Evolutionary conservation across 2,329 filamentous ascomycete genomes (phyloP), one percentile per base, ranked within the genome.

Genomic region (Sphaerulina vaccinii): DNA sequence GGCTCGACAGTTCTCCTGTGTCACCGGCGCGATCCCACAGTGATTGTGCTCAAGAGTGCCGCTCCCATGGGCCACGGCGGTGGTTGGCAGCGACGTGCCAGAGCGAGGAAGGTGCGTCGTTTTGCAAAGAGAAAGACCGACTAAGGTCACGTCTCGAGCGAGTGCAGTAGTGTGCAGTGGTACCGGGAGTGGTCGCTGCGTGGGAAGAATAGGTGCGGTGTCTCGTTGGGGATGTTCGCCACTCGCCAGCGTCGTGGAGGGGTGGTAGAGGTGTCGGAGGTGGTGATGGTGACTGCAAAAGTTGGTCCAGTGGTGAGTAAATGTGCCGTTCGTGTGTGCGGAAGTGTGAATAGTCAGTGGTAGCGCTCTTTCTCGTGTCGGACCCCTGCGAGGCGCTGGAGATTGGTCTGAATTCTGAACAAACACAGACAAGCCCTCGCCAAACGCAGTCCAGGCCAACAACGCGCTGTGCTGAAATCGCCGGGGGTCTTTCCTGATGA

Each of bases 11-110:
- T 47, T 43, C 37, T 51, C 48, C 51, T 42, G 52, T 58, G 64
- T 66, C 65, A 67, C 63, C 60, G 60, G 62, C 58, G 54, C 57
- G 48, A 48, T 59, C 58, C 62, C 63, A 56, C 54, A 60, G 56
- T 44, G 49, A 50, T 45, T 39, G 41, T 48, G 56, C 46, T 49
- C 52, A 47, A 50, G 46, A 42, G 48, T 51, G 46, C 50, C 53
- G 54, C 60, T 62, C 62, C 60, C 59, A 63, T 61, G 57, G 60
- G 62, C 51, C 47, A 49, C 32, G 51, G 36, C 22, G 32, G 48
- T 21, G 35, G 48, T 36, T 48, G 51, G 43, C 39, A 52, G 50
- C 44, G 24, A 39, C 49, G 51, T 46, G 39, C 47, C 33, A 38
- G 51, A 36, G 38, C n/a, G 32, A 27, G 37, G 48, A 36, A 42